A percentile compares a stretch with the other conserved stretches of the same genome.
Conservation (phyloP, 108 stramenopile species). For the Skeletonema potamos region DNA sequence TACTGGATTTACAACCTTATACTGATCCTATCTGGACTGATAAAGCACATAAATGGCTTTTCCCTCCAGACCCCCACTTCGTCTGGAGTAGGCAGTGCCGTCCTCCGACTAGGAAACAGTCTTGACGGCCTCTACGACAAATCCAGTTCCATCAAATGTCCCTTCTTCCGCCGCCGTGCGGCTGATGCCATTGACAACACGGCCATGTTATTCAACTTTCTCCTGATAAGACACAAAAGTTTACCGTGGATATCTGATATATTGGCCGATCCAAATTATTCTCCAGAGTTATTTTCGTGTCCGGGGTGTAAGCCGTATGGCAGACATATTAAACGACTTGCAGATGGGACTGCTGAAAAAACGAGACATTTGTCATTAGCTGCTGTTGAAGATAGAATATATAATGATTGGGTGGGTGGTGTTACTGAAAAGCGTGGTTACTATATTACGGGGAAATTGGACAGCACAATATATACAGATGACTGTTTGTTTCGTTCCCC, state of each 20-base stretch:
- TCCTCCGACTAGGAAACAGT: conserved; percentile 17
- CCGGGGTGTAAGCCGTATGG: conserved; percentile 47
- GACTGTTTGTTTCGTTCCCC: conserved; percentile 84
- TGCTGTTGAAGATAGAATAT: conserved; percentile 11
- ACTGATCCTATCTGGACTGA: neutral
- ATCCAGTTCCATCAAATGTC: conserved; percentile 72
- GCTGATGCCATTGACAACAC: conserved; percentile 69
- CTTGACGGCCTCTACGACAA: conserved; percentile 51
- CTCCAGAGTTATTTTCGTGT: neutral
- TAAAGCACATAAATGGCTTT: neutral
- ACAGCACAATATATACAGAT: conserved; percentile 74
- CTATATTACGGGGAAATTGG: conserved; percentile 82
- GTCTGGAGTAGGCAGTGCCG: neutral
- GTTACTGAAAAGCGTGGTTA: conserved; percentile 58
- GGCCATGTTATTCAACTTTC: conserved; percentile 58
- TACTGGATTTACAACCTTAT: neutral
- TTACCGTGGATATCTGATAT: conserved; percentile 26
- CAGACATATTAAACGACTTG: conserved; percentile 20
- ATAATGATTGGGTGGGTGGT: conserved; percentile 32
- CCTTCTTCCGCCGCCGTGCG: conserved; percentile 72
- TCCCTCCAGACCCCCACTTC: neutral
- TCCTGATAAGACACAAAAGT: conserved; percentile 73
- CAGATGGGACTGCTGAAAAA: conserved; percentile 33
- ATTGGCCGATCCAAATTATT: conserved; percentile 1
- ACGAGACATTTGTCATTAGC: conserved; percentile 24